Evolutionary conservation across 805 yeast genomes (phyloP).

Genomic region (Metschnikowia continentalis): DNA sequence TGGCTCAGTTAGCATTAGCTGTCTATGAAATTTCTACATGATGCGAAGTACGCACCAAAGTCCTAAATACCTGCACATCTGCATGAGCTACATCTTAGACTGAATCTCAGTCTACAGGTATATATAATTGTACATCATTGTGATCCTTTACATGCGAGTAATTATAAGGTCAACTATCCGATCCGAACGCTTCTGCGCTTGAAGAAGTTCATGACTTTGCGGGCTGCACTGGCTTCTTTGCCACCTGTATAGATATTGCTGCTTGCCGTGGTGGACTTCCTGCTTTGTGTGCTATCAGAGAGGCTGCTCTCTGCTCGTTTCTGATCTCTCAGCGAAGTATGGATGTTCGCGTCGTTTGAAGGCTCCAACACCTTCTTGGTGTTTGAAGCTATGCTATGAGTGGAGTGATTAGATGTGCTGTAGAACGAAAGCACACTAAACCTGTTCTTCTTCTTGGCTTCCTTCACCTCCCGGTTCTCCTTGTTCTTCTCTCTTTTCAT

Average conservation of each 20-base stretch:
- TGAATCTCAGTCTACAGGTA: neutral
- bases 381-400: conserved; percentile 10
- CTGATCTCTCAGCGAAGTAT: conserved; percentile 16
- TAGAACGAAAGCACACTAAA: conserved; percentile 43
- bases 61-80: neutral
- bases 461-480: conserved; percentile 23
- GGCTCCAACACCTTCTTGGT: conserved; percentile 28
- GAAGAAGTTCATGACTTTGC: conserved; percentile 25
- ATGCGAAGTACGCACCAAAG: neutral
- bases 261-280: conserved; percentile 23
- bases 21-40: neutral
- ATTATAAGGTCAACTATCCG: conserved; percentile 6
- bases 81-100: neutral
- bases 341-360: conserved; percentile 10
- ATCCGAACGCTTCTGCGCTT: conserved; percentile 18
- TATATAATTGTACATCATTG: neutral
- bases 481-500: conserved; percentile 8
- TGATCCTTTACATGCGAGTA: neutral
- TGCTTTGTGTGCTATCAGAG: conserved; percentile 22
- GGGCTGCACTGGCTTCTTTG: conserved; percentile 70
- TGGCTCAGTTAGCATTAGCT: conserved; percentile 1
- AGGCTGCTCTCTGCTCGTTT: conserved; percentile 27
- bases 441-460: conserved; percentile 35
- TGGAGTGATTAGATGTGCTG: conserved; percentile 28
- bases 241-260: conserved; percentile 26